These are phyloP conservation scores for Epichloe typhina DNA, from an alignment of 2,329 filamentous ascomycete genomes.

Conservation along the genomic window DNA sequence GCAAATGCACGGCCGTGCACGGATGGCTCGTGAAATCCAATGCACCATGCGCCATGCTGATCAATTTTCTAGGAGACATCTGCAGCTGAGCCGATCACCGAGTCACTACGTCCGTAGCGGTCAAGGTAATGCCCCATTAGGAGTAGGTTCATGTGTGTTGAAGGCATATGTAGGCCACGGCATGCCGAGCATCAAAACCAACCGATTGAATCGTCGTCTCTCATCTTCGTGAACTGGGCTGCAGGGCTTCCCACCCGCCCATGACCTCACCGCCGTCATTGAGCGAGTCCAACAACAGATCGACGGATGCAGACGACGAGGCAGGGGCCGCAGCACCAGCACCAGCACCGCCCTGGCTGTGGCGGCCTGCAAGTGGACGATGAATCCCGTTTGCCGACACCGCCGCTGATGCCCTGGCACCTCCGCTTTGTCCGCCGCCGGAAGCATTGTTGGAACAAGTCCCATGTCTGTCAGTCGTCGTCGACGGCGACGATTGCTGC, in stretches of 20 bases:
- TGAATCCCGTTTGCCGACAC: conserved; percentile 2
- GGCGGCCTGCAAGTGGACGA: conserved; percentile 1
- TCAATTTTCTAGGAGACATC: too few species aligned
- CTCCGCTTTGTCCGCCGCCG: conserved; percentile 9
- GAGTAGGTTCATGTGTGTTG: too few species aligned
- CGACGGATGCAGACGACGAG: conserved; percentile 13
- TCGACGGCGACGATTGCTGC: neutral
- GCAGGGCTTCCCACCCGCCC: conserved; percentile 42
- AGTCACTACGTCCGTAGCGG: too few species aligned
- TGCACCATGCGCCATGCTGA: too few species aligned
- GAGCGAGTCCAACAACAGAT: conserved; percentile 35
- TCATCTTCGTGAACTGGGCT: conserved; percentile 25
- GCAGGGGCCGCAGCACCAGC: neutral
- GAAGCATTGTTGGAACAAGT: neutral
- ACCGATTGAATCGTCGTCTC: neutral
- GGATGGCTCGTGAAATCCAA: too few species aligned
- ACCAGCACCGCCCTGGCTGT: neutral
- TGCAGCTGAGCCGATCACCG: too few species aligned
- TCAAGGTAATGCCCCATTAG: too few species aligned
- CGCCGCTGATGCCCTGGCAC: conserved; percentile 9
- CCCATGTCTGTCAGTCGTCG: neutral
- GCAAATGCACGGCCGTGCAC: too few species aligned
- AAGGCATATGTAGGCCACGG: neutral
- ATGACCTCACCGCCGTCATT: conserved; percentile 33
- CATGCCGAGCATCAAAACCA: neutral